A percentile compares a stretch with the other conserved stretches of the same genome.
phyloP scores from a whole-genome alignment of 2,329 filamentous ascomycete genomes.

The Diaporthe eres region DNA sequence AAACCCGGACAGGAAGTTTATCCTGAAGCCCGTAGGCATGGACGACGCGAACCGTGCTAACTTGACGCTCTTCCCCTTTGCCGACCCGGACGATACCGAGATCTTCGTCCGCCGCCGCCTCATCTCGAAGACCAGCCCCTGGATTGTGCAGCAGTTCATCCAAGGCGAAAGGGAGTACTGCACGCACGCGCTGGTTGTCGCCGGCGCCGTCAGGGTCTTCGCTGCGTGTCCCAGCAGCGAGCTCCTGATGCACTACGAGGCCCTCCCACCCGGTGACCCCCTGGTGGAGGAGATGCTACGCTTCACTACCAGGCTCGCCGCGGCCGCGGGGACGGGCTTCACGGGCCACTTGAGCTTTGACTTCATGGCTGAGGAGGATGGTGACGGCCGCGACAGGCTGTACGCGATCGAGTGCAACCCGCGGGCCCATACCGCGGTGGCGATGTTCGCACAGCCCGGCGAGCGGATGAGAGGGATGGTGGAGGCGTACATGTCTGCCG shows the following conservation, averaged over 20 bases:
- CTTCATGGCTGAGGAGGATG: constrained; percentile 71
- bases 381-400: constrained; percentile 56
- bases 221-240: constrained; percentile 75
- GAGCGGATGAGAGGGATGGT: constrained; percentile 60
- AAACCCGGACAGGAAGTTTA: constrained; percentile 61
- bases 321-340: constrained; percentile 55
- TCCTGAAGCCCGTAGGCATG: constrained; percentile 76
- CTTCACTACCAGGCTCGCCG: constrained; percentile 74
- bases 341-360: constrained; percentile 83
- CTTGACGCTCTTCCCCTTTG: constrained; percentile 76
- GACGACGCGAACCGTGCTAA: constrained; percentile 71
- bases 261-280: constrained; percentile 67
- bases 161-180: constrained; percentile 74
- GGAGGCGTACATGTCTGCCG: constrained; percentile 65
- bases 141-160: constrained; percentile 79
- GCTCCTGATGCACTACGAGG: constrained; percentile 76
- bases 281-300: constrained; percentile 72
- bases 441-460: constrained; percentile 66
- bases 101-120: constrained; percentile 66
- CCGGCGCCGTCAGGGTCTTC: constrained; percentile 75
- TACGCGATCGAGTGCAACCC: constrained; percentile 82
- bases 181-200: constrained; percentile 78
- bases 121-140: constrained; percentile 69
- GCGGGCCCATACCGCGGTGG: constrained; percentile 76
- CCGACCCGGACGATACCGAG: constrained; percentile 66